Percentiles rank a stretch among this genome's conserved stretches.
Evolutionary conservation across 1,284 basidiomycete genomes (phyloP).

Genomic region (Flammula alnicola): DNA sequence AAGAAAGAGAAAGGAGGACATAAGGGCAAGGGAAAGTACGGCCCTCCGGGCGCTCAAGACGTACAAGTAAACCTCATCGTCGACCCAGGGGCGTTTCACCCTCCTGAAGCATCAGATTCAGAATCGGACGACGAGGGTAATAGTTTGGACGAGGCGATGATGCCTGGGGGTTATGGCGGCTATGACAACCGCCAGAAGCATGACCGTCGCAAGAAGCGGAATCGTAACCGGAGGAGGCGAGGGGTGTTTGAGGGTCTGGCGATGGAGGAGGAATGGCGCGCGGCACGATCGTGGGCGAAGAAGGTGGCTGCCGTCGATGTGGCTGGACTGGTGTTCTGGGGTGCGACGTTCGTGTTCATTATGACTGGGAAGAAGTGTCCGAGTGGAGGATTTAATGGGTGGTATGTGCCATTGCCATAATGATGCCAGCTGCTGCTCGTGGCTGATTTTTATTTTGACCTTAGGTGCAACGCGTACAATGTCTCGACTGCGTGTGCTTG

Average conservation of each 20-base stretch:
- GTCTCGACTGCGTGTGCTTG: conserved; percentile 64
- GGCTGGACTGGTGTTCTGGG: conserved; percentile 58
- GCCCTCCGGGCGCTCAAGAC: conserved; percentile 37
- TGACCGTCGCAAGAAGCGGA: conserved; percentile 28
- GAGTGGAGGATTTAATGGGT: conserved; percentile 61
- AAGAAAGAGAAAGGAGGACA: conserved; percentile 28
- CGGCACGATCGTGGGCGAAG: conserved; percentile 57
- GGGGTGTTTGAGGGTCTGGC: conserved; percentile 62
- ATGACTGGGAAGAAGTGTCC: conserved; percentile 66
- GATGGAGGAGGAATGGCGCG: conserved; percentile 66
- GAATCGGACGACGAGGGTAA: conserved; percentile 38
- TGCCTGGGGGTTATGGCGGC: conserved; percentile 30
- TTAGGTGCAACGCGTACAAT: conserved; percentile 75
- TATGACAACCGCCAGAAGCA: conserved; percentile 17
- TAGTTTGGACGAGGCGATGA: conserved; percentile 37
- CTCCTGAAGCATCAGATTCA: conserved; percentile 32
- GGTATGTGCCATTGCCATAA: conserved; percentile 46
- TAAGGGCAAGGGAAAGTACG: conserved; percentile 35
- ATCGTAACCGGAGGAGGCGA: conserved; percentile 44
- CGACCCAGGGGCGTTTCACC: conserved; percentile 61
- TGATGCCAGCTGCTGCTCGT: not conserved
- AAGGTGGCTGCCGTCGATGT: conserved; percentile 56
- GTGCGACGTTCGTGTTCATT: conserved; percentile 60
- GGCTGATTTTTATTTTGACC: conserved; percentile 9
- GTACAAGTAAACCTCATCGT: conserved; percentile 76